Evolutionary conservation across 257 asterid species (phyloP).

Genomic region (Salvia miltiorrhiza): DNA sequence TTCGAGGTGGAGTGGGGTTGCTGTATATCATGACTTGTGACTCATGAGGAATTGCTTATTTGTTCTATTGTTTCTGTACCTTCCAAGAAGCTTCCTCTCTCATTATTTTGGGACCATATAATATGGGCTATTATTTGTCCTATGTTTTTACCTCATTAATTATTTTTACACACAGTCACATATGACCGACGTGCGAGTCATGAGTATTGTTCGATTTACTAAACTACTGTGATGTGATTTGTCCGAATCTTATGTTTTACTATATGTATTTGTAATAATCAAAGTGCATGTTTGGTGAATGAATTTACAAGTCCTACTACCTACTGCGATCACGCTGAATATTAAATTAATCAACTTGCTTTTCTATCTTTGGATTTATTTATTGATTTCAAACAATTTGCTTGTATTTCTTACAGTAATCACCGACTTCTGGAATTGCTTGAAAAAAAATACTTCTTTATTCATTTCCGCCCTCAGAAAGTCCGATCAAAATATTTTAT

Average conservation of each 20-base stretch:
- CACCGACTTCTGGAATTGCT: no score
- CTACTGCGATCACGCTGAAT: not conserved
- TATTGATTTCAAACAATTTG: not conserved
- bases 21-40: not conserved
- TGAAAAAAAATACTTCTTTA: no score
- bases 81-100: slow-evolving; percentile 28
- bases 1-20: slow-evolving; percentile 3
- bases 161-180: not conserved
- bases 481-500: not conserved
- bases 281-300: no score
- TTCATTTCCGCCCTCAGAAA: not conserved
- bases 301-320: not conserved
- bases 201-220: no score
- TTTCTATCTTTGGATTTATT: not conserved
- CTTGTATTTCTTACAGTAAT: not conserved
- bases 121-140: not conserved
- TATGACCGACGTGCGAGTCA: not conserved
- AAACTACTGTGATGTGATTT: no score
- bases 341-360: not conserved
- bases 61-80: not conserved
- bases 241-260: no score
- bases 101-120: not conserved
- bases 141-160: not conserved
- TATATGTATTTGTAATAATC: no score
- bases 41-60: not conserved